Evolutionary conservation across 1,284 basidiomycete genomes (phyloP), one percentile per base, ranked within the genome.

Genomic region (Malassezia brasiliensis): DNA sequence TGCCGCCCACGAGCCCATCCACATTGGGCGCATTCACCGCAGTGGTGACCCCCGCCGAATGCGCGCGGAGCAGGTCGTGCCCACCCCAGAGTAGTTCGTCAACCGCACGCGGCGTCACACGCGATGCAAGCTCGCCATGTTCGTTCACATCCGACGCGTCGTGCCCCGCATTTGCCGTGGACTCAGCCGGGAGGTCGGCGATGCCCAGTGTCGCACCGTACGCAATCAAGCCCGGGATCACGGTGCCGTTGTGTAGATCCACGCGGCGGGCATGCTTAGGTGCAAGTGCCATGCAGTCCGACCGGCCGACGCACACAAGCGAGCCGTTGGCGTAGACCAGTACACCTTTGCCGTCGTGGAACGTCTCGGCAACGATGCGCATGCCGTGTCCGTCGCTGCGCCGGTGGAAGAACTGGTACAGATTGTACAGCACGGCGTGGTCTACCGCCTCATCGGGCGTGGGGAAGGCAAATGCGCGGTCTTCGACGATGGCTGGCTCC

Each of bases 11-110:
- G 66, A 75, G 64, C 76, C 80, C 68, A n/a, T 65, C 61, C 3
- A 56, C 52, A 14, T 52, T 53, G 1, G 77, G 81, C 62, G 69
- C 69, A 2, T 74, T 72, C 34, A 79, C 77, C 5, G 83, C 85
- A 1, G 82, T 81, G 0, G 83, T 83, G 14, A 90, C 78, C n/a
- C 80, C 80, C 14, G 75, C 69, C 30, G 76, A 75, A 47, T 79
- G 77, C 5, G 78, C 79, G 7, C 62, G 59, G 10, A 60, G 40
- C 42, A 70, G 46, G 45, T 69, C 68, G 47, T 72, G 61, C 0
- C 66, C 66, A 12, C 65, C 66, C 38, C 53, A 67, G 32, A 63
- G 59, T 10, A 72, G 49, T 2, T 65, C 68, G 39, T 72, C 69
- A 2, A 57, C 66, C 5, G 68, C 66, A 1, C 60, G 56, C 1